Conservation (phyloP, 257 asterid genomes). For the Solanum pinnatisectum region DNA sequence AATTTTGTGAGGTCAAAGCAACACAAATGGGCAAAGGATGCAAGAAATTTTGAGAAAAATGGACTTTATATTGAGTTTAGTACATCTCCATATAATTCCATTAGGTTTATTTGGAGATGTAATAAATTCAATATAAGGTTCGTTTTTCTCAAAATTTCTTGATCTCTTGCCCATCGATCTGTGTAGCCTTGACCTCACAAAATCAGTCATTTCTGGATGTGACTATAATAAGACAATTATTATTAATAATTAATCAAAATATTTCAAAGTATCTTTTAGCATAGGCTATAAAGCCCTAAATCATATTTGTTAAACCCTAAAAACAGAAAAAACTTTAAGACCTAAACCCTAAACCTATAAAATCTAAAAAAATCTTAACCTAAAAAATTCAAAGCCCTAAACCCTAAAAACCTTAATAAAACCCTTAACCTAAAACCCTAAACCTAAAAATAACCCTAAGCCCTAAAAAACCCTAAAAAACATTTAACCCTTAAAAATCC, state of each 20-base stretch:
- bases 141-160: conserved; percentile 23
- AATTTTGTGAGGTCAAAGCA: conserved; percentile 42
- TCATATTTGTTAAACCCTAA: too few species aligned
- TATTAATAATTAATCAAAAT: background rate
- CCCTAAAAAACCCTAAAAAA: too few species aligned
- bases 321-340: too few species aligned
- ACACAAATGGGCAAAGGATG: conserved; percentile 68
- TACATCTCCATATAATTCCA: conserved; percentile 77
- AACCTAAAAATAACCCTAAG: too few species aligned
- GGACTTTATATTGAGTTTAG: conserved; percentile 62
- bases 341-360: too few species aligned
- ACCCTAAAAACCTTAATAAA: too few species aligned
- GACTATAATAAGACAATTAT: conserved; percentile 18
- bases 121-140: conserved; percentile 57
- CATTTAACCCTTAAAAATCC: too few species aligned
- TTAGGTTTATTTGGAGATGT: conserved; percentile 76
- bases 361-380: too few species aligned
- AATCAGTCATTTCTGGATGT: conserved; percentile 47
- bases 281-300: too few species aligned
- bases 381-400: too few species aligned
- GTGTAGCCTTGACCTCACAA: conserved; percentile 42
- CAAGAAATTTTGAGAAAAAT: conserved; percentile 27
- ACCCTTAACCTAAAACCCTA: too few species aligned
- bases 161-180: conserved; percentile 67
- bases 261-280: too few species aligned